Percentiles rank a stretch among this genome's conserved stretches.
Evolutionary conservation across 176 grass and related monocot species (phyloP).

Genomic region (Bolboschoenus planiculmis): DNA sequence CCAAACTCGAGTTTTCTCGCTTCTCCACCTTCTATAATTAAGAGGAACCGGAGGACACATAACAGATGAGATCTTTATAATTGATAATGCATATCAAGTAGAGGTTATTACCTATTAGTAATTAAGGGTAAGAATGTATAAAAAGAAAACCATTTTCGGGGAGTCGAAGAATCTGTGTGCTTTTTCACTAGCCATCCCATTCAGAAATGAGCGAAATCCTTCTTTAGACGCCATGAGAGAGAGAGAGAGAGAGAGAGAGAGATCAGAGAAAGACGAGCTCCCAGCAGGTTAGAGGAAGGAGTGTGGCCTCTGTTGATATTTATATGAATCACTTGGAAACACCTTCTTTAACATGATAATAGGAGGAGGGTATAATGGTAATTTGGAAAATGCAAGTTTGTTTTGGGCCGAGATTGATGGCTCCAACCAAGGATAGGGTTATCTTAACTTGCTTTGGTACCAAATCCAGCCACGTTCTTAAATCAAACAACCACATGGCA

Average conservation of each 20-base stretch:
- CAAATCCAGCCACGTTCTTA: conserved; percentile 5
- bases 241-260: neutral
- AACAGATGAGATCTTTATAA: neutral
- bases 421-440: conserved; percentile 8
- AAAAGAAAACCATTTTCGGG: conserved; percentile 7
- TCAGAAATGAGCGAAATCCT: conserved; percentile 11
- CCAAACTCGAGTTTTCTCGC: neutral
- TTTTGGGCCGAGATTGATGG: neutral
- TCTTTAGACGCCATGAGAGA: neutral
- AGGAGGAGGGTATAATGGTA: neutral
- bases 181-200: neutral
- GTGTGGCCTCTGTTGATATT: neutral
- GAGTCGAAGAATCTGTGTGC: neutral
- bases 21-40: conserved; percentile 17
- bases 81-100: neutral
- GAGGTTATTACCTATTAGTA: neutral
- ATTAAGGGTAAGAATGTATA: neutral
- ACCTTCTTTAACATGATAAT: neutral
- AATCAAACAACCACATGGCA: neutral
- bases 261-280: neutral
- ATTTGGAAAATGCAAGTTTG: neutral
- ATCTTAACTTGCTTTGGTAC: conserved; percentile 11
- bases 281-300: neutral
- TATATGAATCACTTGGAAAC: neutral
- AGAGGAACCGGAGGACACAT: neutral